These are phyloP conservation scores for Microsporum audouinii DNA, from an alignment of 2,329 filamentous ascomycete genomes.

Conservation along the genomic window DNA sequence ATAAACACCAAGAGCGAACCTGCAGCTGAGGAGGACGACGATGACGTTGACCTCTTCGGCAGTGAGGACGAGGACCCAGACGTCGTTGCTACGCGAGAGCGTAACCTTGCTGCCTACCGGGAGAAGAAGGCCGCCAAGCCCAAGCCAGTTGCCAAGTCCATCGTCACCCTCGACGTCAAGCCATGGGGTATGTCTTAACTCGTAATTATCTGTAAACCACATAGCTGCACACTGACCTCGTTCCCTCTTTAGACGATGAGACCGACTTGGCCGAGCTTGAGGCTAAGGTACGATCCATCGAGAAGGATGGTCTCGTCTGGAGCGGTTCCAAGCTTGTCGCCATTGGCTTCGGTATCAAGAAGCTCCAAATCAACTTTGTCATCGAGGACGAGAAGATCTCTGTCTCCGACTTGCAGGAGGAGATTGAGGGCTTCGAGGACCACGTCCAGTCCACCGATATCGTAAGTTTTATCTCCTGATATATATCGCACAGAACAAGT, in stretches of 20 bases:
- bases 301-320: constrained; percentile 93
- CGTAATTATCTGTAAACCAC: not conserved
- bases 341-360: constrained; percentile 96
- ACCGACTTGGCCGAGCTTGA: constrained; percentile 80
- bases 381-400: constrained; percentile 96
- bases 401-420: constrained; percentile 70
- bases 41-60: constrained; percentile 87
- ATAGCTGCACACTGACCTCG: not conserved
- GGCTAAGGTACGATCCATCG: constrained; percentile 65
- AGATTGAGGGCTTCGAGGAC: constrained; percentile 82
- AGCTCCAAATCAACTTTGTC: constrained; percentile 97
- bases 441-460: constrained; percentile 91
- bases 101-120: constrained; percentile 84
- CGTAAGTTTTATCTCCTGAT: constrained; percentile 33
- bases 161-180: constrained; percentile 94
- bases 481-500: not conserved
- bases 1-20: constrained; percentile 79
- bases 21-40: constrained; percentile 66
- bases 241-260: constrained; percentile 63
- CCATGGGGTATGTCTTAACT: constrained; percentile 71
- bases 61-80: constrained; percentile 90
- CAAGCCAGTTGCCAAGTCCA: constrained; percentile 88
- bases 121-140: constrained; percentile 93
- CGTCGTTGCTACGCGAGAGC: constrained; percentile 71
- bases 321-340: constrained; percentile 79